Evolutionary conservation across 176 grass and related monocot species (phyloP).

Genomic region (Oryza brachyantha): DNA sequence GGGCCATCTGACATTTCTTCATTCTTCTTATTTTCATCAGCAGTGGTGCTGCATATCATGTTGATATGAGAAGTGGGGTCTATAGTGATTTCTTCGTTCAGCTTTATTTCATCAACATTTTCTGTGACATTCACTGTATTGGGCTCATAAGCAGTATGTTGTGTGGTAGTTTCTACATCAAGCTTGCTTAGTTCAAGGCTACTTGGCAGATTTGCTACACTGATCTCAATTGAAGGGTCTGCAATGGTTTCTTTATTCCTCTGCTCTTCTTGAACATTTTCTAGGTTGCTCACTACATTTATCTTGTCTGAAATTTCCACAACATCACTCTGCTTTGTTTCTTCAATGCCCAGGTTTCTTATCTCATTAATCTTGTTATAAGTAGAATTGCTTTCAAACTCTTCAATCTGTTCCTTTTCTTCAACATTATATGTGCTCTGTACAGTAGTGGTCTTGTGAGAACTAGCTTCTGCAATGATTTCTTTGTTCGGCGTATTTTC

Average conservation of each 20-base stretch:
- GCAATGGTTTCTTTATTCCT: conserved; percentile 5
- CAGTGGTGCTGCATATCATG: background rate
- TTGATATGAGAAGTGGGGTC: conserved; percentile 3
- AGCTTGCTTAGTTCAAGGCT: background rate
- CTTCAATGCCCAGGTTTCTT: conserved; percentile 12
- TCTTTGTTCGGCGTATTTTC: background rate
- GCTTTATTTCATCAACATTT: conserved; percentile 28
- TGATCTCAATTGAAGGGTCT: conserved; percentile 1
- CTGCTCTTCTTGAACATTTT: conserved; percentile 25
- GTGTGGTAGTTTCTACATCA: background rate
- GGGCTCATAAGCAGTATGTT: background rate
- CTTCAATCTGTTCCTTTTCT: conserved; percentile 37
- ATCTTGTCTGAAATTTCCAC: background rate
- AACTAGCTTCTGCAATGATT: conserved; percentile 3
- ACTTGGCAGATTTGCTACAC: background rate
- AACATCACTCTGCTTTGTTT: conserved; percentile 7
- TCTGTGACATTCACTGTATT: background rate
- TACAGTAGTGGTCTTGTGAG: conserved; percentile 4
- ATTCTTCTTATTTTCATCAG: background rate
- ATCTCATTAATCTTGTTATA: background rate
- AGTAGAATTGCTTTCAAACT: background rate
- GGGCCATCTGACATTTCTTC: background rate
- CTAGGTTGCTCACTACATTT: background rate
- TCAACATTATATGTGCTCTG: conserved; percentile 12
- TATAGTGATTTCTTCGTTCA: conserved; percentile 24